Evolutionary conservation across 495 filamentous ascomycete genomes (phyloP), one percentile per base, ranked within the genome.

Genomic region (Lepidopterella palustris): DNA sequence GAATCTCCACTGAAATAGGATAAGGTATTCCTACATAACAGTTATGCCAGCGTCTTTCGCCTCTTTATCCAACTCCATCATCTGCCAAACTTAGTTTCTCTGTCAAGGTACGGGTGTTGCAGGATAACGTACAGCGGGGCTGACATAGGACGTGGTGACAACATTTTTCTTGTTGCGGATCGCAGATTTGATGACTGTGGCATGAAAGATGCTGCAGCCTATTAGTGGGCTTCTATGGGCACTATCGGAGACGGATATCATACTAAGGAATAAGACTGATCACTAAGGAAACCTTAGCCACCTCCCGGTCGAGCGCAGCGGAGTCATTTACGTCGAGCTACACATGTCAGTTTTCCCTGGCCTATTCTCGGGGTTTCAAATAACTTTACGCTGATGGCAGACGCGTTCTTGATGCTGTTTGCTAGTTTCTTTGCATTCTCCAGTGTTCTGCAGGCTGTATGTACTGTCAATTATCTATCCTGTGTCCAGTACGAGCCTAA

Each of bases 81-180:
- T 97, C 26, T 50, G 15, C 20, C 5, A 27, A 13, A 27, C 5
- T 50, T 25, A 50, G 47, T 24, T 1, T 24, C 1, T 25, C 15
- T 13, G 4, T 4, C 25, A 26, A 13, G 26, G 13, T 15, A 50
- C 15, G 47, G 15, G 15, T 24, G 1, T 9, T 50, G 4, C 9
- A 24, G 47, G 47, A 24, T 13, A 27, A 50, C 47, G 8, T 50
- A 50, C 47, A 25, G 89, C 90, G 0, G 91, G 90, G 1, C 88
- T 93, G 49, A 95, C 86, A 67, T 97, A 97, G 58, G 83, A 88
- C n/a, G 93, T 97, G 40, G 93, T 97, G 53, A 97, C 93, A 53
- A 97, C 92, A 78, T 97, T 77, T 76, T 87, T 95, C 86, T 96
- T 97, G 59, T 85, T 80, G 60, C 86, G 82, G 72, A 97, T 97